Base-by-base conservation (phyloP, 805 yeast genomes). In the Yarrowia alimentaria region DNA sequence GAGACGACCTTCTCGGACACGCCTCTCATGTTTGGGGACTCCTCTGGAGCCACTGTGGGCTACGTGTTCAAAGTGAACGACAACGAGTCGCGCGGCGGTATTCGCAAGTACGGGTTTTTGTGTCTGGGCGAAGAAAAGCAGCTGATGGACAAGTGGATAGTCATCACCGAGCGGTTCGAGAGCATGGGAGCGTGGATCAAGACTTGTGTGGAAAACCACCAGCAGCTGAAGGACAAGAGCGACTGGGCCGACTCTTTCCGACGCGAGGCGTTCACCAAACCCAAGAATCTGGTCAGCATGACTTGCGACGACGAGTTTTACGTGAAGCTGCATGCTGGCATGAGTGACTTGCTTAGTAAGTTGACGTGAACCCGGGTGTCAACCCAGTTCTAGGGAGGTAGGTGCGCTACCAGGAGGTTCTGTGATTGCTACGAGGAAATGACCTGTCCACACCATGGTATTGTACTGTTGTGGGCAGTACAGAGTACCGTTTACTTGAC, bases 11-110 rank as follows among this genome's bases (percentile, higher is more conserved):
- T 59, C 33, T 55, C 53, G 19, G 33, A 34, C 37, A 54, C 58
- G 9, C 61, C 63, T 7, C 56, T 60, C 53, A 47, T 60, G 55
- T 58, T 60, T 31, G 50, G 55, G 12, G 63, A 60, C 31, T 42
- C 58, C 12, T 48, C 54, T 11, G 62, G 62, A 5, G 53, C 60
- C 1, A 60, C 57, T 9, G 50, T 60, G 25, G 58, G 54, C 14
- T 38, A 57, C 12, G 57, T 53, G 6, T 60, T 60, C 48, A 54
- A 51, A 12, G 58, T 59, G 12, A 55, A 54, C 10, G 63, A 60
- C 34, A 56, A 53, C 20, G 33, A 55, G 10, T 55, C 61, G 1
- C 51, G 63, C 10, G 63, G 63, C 10, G 57, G 54, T 5, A 52
- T 54, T 5, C 52, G 63, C 13, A 50, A 59, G 26, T 60, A 60